Percentiles rank a stretch among this genome's conserved stretches.
phyloP scores from a whole-genome alignment of 805 yeast species.

The Myxozyma mucilagina region DNA sequence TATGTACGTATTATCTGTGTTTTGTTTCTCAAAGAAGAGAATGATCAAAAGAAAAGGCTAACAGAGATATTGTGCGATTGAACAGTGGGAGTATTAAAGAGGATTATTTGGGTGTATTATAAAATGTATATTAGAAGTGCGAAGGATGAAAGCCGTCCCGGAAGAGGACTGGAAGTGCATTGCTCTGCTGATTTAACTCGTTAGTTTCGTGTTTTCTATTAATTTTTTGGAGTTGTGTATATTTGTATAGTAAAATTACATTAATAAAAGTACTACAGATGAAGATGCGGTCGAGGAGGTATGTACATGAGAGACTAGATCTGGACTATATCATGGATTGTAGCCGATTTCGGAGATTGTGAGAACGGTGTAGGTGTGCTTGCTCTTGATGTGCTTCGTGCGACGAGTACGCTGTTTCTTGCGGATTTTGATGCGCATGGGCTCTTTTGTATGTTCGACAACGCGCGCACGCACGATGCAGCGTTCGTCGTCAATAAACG shows the following conservation, averaged over 20 bases:
- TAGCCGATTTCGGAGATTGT: conserved; percentile 33
- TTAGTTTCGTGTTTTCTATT: background rate
- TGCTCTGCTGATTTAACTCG: background rate
- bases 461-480: conserved; percentile 32
- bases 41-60: background rate
- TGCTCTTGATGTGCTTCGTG: conserved; percentile 30
- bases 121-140: conserved; percentile 15
- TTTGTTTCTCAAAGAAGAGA: background rate
- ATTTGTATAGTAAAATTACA: conserved; percentile 2
- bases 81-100: conserved; percentile 86
- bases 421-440: conserved; percentile 29
- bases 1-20: conserved; percentile 46
- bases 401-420: conserved; percentile 31
- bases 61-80: background rate
- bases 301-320: background rate
- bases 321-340: conserved; percentile 1
- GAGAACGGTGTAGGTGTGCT: conserved; percentile 33
- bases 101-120: conserved; percentile 89
- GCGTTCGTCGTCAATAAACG: conserved; percentile 48
- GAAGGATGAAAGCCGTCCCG: background rate
- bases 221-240: background rate
- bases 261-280: background rate
- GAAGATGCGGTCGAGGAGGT: background rate
- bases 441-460: conserved; percentile 35
- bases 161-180: background rate